phyloP scores from a whole-genome alignment of 1,139 yeast species.

The Kodamaea derodonti region DNA sequence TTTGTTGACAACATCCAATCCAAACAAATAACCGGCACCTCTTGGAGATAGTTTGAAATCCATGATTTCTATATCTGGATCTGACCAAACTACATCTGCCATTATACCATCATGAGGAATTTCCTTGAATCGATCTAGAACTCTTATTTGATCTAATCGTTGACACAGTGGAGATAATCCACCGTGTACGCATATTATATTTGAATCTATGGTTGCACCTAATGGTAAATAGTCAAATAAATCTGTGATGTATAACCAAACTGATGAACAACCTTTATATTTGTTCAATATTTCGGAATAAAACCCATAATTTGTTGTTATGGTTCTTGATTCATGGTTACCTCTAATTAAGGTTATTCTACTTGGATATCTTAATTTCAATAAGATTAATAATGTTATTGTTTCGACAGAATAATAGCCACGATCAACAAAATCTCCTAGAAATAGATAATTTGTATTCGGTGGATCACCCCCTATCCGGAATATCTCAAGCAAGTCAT shows the following conservation, averaged over 20 bases:
- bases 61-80: slow-evolving; percentile 83
- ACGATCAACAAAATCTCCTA: slow-evolving; percentile 91
- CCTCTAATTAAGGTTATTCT: slow-evolving; percentile 83
- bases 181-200: slow-evolving; percentile 95
- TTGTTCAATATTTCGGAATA: slow-evolving; percentile 91
- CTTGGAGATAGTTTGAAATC: slow-evolving; percentile 89
- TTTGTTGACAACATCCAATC: slow-evolving; percentile 83
- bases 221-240: slow-evolving; percentile 87
- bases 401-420: slow-evolving; percentile 93
- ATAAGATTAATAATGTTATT: slow-evolving; percentile 73
- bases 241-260: slow-evolving; percentile 89
- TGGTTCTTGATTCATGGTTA: slow-evolving; percentile 93
- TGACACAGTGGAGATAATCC: slow-evolving; percentile 94
- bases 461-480: slow-evolving; percentile 93
- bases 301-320: slow-evolving; percentile 94
- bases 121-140: slow-evolving; percentile 86
- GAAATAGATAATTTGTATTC: slow-evolving; percentile 82
- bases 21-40: slow-evolving; percentile 98
- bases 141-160: slow-evolving; percentile 83
- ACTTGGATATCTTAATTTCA: slow-evolving; percentile 82
- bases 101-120: slow-evolving; percentile 98
- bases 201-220: slow-evolving; percentile 89
- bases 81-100: slow-evolving; percentile 99
- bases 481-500: slow-evolving; percentile 87
- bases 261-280: slow-evolving; percentile 70